These are phyloP conservation scores for Thelonectria rubi DNA, from an alignment of 2,329 filamentous ascomycete species.

Conservation along the genomic window DNA sequence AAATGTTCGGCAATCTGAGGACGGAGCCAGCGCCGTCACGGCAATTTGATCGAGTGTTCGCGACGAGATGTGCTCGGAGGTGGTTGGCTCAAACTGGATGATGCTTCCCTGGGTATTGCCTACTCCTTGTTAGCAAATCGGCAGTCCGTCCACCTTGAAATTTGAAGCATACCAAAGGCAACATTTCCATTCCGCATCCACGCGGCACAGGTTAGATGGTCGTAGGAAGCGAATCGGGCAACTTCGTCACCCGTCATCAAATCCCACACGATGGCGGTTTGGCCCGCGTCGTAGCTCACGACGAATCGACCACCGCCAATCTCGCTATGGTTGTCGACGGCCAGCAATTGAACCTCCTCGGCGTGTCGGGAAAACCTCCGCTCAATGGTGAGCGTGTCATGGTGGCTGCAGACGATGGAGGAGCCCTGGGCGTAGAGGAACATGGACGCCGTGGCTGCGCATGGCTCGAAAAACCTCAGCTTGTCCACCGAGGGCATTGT, in stretches of 20 bases:
- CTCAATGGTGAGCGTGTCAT: slow-evolving; percentile 91
- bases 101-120: slow-evolving; percentile 93
- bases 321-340: slow-evolving; percentile 92
- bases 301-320: slow-evolving; percentile 84
- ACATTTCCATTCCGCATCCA: slow-evolving; percentile 99
- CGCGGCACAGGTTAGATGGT: slow-evolving; percentile 81
- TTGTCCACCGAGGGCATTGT: slow-evolving; percentile 60
- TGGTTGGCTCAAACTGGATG: slow-evolving; percentile 92
- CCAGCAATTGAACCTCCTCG: slow-evolving; percentile 83
- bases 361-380: slow-evolving; percentile 84
- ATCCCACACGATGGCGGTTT: slow-evolving; percentile 97
- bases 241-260: slow-evolving; percentile 90
- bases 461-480: slow-evolving; percentile 78
- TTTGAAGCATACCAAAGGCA: slow-evolving; percentile 78
- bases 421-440: slow-evolving; percentile 88
- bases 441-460: slow-evolving; percentile 88
- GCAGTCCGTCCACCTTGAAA: background rate
- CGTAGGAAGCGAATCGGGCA: slow-evolving; percentile 91
- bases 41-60: slow-evolving; percentile 92
- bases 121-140: slow-evolving; percentile 50
- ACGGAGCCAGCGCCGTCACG: slow-evolving; percentile 91
- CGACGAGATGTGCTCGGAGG: slow-evolving; percentile 90
- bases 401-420: slow-evolving; percentile 85
- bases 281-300: slow-evolving; percentile 90
- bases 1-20: slow-evolving; percentile 90